phyloP scores from a whole-genome alignment of 148 eudicot genomes.

The Diospyros lotus region DNA sequence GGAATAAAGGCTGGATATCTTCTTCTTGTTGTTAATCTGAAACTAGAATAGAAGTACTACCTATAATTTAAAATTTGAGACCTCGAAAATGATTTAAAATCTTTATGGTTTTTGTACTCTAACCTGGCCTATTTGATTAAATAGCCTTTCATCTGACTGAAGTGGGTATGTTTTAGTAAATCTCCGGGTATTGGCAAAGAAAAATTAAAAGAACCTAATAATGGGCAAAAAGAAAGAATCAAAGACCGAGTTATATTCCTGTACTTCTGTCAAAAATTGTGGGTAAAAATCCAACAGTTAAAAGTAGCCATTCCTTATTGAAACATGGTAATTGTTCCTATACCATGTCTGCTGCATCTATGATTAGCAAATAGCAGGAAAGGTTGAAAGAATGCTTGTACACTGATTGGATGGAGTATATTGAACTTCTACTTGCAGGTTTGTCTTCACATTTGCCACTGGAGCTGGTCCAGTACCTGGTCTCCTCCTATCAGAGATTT shows the following conservation, averaged over 20 bases:
- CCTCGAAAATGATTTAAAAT: too few relatives aligned
- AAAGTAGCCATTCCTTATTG: background rate
- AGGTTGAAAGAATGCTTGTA: background rate
- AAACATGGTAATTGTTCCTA: background rate
- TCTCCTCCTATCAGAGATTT: constrained; percentile 82
- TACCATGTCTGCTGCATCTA: background rate
- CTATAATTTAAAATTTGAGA: too few relatives aligned
- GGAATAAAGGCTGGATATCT: too few relatives aligned
- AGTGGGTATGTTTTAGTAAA: background rate
- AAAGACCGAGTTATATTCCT: too few relatives aligned
- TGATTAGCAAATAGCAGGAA: background rate
- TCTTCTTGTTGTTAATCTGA: too few relatives aligned
- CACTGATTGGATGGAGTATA: constrained; percentile 1
- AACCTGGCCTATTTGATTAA: background rate
- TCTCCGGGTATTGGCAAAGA: background rate
- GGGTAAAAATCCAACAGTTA: background rate
- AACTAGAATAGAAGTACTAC: too few relatives aligned
- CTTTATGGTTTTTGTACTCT: background rate
- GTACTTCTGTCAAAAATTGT: background rate
- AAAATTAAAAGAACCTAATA: too few relatives aligned
- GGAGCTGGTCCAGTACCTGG: constrained; percentile 99
- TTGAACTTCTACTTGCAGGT: constrained; percentile 47
- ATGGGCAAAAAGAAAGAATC: too few relatives aligned
- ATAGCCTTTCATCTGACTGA: background rate
- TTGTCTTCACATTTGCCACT: constrained; percentile 75